Conservation (phyloP, 1,284 basidiomycete species). For the Xerocomus minutiporus region DNA sequence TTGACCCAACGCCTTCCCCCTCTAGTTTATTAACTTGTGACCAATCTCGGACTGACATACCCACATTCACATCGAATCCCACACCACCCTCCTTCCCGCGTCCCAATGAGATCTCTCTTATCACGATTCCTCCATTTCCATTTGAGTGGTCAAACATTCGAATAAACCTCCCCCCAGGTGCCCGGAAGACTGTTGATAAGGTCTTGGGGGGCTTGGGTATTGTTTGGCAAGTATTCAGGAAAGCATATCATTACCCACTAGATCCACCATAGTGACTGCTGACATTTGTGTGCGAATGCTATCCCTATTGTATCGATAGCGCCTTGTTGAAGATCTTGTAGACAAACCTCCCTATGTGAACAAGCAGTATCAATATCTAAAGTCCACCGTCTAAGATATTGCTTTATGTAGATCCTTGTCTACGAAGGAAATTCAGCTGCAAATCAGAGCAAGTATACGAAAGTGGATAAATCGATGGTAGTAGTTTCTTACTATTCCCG, state of each 20-base stretch:
- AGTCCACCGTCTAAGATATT: no score
- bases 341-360: background rate
- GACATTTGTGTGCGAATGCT: slow-evolving; percentile 6
- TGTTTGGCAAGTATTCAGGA: slow-evolving; percentile 47
- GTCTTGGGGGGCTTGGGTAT: slow-evolving; percentile 37
- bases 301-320: slow-evolving; percentile 23
- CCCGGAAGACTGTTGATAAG: slow-evolving; percentile 27
- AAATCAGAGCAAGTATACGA: no score
- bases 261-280: slow-evolving; percentile 38
- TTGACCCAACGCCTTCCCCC: slow-evolving; percentile 2
- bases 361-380: background rate
- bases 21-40: slow-evolving; percentile 6
- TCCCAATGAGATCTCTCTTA: slow-evolving; percentile 16
- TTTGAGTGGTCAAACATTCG: slow-evolving; percentile 30
- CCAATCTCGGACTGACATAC: slow-evolving; percentile 9
- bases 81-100: slow-evolving; percentile 15
- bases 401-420: no score
- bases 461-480: background rate
- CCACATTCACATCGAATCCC: slow-evolving; percentile 10
- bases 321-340: background rate
- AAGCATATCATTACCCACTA: slow-evolving; percentile 54
- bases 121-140: slow-evolving; percentile 12
- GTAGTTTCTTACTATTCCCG: background rate
- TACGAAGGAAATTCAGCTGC: no score
- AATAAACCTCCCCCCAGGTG: slow-evolving; percentile 26